phyloP scores from a whole-genome alignment of 192 early-diverging fungal genomes.

The Linnemannia schmuckeri region DNA sequence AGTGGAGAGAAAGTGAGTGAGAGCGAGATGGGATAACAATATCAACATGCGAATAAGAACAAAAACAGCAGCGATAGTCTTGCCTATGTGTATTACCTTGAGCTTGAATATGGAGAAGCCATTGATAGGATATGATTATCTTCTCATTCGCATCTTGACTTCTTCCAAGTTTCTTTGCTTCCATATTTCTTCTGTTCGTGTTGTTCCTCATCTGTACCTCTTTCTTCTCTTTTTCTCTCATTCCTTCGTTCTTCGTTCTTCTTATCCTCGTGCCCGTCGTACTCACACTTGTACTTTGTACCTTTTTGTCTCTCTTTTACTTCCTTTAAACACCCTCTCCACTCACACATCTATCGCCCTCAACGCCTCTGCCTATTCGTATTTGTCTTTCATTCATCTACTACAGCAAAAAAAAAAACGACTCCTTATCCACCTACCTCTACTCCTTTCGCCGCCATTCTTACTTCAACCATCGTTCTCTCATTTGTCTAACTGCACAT shows the following conservation, averaged over 20 bases:
- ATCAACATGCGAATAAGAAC: too few relatives aligned
- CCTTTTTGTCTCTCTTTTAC: not conserved
- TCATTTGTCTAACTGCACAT: not conserved
- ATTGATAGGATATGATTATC: not conserved
- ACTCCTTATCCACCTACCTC: not conserved
- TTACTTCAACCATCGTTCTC: not conserved
- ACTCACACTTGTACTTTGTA: not conserved
- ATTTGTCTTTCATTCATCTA: not conserved
- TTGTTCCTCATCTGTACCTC: not conserved
- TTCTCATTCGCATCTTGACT: not conserved
- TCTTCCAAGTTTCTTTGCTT: not conserved
- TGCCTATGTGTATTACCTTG: too few relatives aligned
- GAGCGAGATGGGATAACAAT: too few relatives aligned
- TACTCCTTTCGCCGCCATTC: not conserved
- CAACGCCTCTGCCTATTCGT: not conserved
- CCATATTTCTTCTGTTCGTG: not conserved
- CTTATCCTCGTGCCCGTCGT: not conserved
- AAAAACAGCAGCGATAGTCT: too few relatives aligned
- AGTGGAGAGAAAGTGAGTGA: too few relatives aligned
- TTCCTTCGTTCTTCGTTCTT: not conserved
- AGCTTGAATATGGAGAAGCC: too few relatives aligned
- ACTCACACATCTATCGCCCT: not conserved
- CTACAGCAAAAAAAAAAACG: too few relatives aligned
- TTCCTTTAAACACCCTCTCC: not conserved
- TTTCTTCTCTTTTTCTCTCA: not conserved